Evolutionary conservation across 352 stramenopile genomes (phyloP), one percentile per base, ranked within the genome.

Genomic region (Thraustochytrium sp.): DNA sequence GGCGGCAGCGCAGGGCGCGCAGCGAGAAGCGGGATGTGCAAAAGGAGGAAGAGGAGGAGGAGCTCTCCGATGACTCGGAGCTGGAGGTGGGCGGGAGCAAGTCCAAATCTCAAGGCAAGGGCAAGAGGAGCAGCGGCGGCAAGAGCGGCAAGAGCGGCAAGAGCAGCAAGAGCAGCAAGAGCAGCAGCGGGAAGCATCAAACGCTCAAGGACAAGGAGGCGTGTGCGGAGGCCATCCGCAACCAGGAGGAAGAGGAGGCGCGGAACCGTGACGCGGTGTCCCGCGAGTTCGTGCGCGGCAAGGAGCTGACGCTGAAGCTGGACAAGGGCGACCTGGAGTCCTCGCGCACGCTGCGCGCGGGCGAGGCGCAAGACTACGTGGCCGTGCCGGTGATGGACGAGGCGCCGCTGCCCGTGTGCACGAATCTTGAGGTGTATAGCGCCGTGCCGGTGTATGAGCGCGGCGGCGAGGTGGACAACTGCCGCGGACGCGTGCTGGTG

Each of bases 371-470:
- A 3, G 46, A 80, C 13, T 80, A 46, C 38, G 68, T 80, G 8
- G 48, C 68, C 11, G 42, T 80, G 9, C 68, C 42, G 9, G 48
- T 80, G 23, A 42, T 80, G n/a, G 53, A 80, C 44, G 51, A 80
- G 34, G 26, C 31, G 21, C 68, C 68, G 23, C 46, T 48, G 13
- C 31, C 48, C 8, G 53, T 80, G 16, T 65, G 31, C 23, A 31
- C 42, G 8, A 64, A 34, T 46, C 37, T 44, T 18, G 31, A 80
- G 11, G n/a, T 65, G 26, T 63, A 48, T 13, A 53, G 48, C 37
- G 34, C 48, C 34, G 51, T 40, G 18, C 68, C 68, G 23, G 46
- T 72, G 34, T 80, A 63, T 26, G 68, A 80, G 42, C 68, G 68
- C 1, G 23, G 31, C 2, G 21, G 23, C 1, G 68, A 80, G 9